Base-by-base conservation (phyloP, 2,329 filamentous ascomycete genomes). In the Phialophora verrucosa region DNA sequence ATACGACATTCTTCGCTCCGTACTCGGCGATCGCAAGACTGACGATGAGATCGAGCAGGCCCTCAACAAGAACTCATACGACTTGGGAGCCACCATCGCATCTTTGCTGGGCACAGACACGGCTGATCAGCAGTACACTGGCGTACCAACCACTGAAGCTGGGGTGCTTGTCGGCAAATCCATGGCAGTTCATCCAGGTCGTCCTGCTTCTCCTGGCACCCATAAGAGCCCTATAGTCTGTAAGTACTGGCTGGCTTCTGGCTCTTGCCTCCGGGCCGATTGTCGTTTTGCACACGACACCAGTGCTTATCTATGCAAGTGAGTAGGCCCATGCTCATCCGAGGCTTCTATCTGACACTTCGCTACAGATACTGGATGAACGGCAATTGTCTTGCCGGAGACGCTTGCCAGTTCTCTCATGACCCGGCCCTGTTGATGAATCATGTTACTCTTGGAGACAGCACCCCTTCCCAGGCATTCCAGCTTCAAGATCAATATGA, bases 291-390 rank as follows among this genome's bases (percentile, higher is more conserved):
- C 93, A 72, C 95, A 99, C 78, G 94, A 99, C 77, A 85, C 97
- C 53, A 96, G 92, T 76, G 96, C 91, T 75, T 95, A 97, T 74
- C 86, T 99, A 69, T 99, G 95, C 93, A 98, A 98, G 92, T 96
- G 83, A 85, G 92, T 90, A 63, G 17, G 35, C 23, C 27, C 14
- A 12, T 23, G 17, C 14, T 47, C 47, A 70, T 63, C 67, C 73
- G 62, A 63, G 70, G 63, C 62, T 61, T 51, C 47, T 60, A 44
- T 31, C 65, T 61, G 63, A 75, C 79, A 71, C 78, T 69, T 63
- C 60, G 56, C 65, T 69, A 53, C 74, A 95, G 91, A 77, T 98
- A 98, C 77, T 99, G 93, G 92, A 85, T 99, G 61, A 92, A 92
- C 81, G 95, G 95, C 1, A 97, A 94, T 74, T 99, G 95, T 76